Conservation (phyloP, 768 basidiomycete genomes). For the Melanogaster broomeanus region DNA sequence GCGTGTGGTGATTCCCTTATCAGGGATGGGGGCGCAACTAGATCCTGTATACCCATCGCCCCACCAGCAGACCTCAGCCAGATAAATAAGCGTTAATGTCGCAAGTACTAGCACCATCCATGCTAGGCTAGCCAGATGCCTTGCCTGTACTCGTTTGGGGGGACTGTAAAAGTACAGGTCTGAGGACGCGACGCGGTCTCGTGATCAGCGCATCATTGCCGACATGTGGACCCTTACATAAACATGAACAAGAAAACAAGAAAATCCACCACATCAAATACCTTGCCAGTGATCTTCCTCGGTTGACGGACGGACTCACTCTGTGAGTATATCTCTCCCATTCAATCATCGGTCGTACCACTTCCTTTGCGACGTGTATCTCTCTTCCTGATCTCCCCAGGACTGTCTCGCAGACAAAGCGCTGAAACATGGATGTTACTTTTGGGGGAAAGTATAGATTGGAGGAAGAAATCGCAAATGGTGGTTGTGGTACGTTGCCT, state of each 20-base stretch:
- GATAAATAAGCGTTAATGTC: no score
- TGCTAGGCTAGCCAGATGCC: no score
- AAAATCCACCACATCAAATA: background rate
- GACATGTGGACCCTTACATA: conserved; percentile 22
- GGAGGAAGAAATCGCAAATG: conserved; percentile 79
- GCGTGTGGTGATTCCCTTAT: no score
- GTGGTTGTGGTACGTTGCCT: conserved; percentile 62
- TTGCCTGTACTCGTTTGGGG: background rate
- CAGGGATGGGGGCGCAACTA: no score
- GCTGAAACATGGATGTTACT: conserved; percentile 35
- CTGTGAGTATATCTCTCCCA: no score
- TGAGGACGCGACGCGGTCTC: conserved; percentile 30
- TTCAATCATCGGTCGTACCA: no score
- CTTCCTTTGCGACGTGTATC: no score
- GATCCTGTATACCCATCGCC: no score
- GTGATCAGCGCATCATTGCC: conserved; percentile 13
- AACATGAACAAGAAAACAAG: conserved; percentile 15
- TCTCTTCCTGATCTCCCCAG: background rate
- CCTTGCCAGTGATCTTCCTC: conserved; percentile 11
- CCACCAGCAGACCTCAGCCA: no score
- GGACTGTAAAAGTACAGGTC: no score
- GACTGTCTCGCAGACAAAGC: background rate
- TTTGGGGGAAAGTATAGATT: conserved; percentile 79
- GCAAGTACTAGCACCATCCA: no score
- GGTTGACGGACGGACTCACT: conserved; percentile 3